These are phyloP conservation scores for Botrytis porri DNA, from an alignment of 2,329 filamentous ascomycete species.

Conservation along the genomic window DNA sequence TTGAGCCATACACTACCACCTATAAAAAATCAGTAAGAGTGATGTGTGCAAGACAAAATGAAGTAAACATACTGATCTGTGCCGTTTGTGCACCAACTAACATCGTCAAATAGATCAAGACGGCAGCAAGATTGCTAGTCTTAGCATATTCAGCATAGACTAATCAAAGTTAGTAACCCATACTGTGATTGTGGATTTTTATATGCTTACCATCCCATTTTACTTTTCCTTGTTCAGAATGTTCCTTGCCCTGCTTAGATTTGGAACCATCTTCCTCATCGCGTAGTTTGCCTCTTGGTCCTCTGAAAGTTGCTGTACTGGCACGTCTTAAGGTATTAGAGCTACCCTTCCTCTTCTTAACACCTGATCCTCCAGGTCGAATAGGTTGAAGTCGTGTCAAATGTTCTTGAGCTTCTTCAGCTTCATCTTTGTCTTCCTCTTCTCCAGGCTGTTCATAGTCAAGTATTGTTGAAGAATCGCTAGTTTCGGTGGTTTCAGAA, in stretches of 20 bases:
- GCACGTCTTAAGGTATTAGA: slow-evolving; percentile 81
- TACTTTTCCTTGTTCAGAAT: slow-evolving; percentile 90
- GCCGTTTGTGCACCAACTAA: slow-evolving; percentile 78
- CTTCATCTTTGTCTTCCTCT: slow-evolving; percentile 56
- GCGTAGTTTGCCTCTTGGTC: slow-evolving; percentile 75
- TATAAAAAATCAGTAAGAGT: slow-evolving; percentile 37
- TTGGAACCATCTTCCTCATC: slow-evolving; percentile 80
- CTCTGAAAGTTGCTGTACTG: slow-evolving; percentile 85
- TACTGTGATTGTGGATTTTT: neutral
- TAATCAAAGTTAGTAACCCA: slow-evolving; percentile 18
- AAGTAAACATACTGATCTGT: slow-evolving; percentile 61
- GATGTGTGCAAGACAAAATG: neutral
- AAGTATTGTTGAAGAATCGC: slow-evolving; percentile 57
- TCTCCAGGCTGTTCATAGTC: slow-evolving; percentile 45
- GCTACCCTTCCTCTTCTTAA: slow-evolving; percentile 64
- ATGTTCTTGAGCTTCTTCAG: slow-evolving; percentile 75
- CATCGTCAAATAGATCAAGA: slow-evolving; percentile 73
- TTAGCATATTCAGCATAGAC: slow-evolving; percentile 95
- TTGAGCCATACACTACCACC: slow-evolving; percentile 90
- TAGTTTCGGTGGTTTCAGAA: slow-evolving; percentile 45
- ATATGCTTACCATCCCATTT: slow-evolving; percentile 68
- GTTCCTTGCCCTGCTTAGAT: slow-evolving; percentile 84
- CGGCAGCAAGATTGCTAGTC: slow-evolving; percentile 84
- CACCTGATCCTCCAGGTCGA: slow-evolving; percentile 49
- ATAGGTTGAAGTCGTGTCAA: slow-evolving; percentile 76